Evolutionary conservation across 2,329 filamentous ascomycete genomes (phyloP), one percentile per base, ranked within the genome.

Genomic region (Aspergillus transmontanensis): DNA sequence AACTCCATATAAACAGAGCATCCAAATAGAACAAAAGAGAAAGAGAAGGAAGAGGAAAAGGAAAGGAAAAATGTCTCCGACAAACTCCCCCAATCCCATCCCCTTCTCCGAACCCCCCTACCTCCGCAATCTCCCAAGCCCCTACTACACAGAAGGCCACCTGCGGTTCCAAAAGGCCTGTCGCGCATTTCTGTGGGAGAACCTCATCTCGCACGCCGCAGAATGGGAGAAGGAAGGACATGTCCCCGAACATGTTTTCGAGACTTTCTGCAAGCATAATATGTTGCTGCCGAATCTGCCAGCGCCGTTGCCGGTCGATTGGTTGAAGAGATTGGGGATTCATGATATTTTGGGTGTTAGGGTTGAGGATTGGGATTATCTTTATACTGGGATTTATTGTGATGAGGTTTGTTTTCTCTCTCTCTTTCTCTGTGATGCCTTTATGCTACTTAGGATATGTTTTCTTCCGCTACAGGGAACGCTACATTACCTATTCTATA

Each of bases 61-160:
- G 1, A 34, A 57, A 43, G 6, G 6, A 57, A 12, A 23, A 46
- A 46, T 46, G 43, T 46, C 43, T 4, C 43, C 61, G 3, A 60
- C 61, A 3, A 45, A 53, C 28, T 41, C 50, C 50, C 11, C 60
- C 30, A 65, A 63, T 5, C 60, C 61, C 39, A 75, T 91, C 30
- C 90, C 90, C 57, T 91, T 93, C 79, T 88, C 89, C 6, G 90
- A 93, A 70, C 90, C 90, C 1, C 85, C 90, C 1, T 93, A 89
- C 79, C 83, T 93, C 54, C 82, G 82, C 69, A 89, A 89, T 58
- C 81, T 92, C 3, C 90, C 90, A 0, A 90, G 88, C 0, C 87
- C 90, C 14, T 90, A 92, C 79, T 91, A 90, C 79, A 88, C 85
- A 28, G 81, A 85, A 3, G 86, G 87, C 4, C 90, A 93, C 73